phyloP scores from a whole-genome alignment of 805 yeast genomes.

The Saccharomyces paradoxus region DNA sequence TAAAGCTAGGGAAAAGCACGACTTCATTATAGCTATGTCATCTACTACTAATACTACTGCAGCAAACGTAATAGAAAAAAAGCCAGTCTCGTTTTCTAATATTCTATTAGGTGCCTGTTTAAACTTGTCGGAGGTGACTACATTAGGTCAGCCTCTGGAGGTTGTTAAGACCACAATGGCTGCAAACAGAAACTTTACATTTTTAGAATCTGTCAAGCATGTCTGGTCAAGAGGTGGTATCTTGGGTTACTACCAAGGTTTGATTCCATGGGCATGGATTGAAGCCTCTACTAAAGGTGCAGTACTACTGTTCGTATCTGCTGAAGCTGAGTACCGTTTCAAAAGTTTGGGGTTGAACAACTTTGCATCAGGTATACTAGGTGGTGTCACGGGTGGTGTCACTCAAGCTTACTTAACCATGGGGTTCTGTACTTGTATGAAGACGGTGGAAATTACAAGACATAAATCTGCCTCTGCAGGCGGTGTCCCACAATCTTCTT shows the following conservation, averaged over 20 bases:
- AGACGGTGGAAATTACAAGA: conserved; percentile 95
- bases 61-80: conserved; percentile 45
- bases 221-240: conserved; percentile 94
- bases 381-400: conserved; percentile 93
- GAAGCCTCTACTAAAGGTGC: conserved; percentile 99
- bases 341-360: conserved; percentile 56
- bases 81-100: conserved; percentile 81
- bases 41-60: background rate
- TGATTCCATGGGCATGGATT: conserved; percentile 99
- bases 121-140: conserved; percentile 85
- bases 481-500: conserved; percentile 62
- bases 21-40: background rate
- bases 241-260: conserved; percentile 89
- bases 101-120: conserved; percentile 89
- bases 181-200: conserved; percentile 71
- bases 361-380: conserved; percentile 83
- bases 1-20: background rate
- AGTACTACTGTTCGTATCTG: conserved; percentile 80
- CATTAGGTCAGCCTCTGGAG: conserved; percentile 95
- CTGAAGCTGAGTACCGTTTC: conserved; percentile 81
- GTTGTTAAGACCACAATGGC: conserved; percentile 97
- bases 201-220: conserved; percentile 57
- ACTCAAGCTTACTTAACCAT: conserved; percentile 93
- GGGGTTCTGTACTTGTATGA: conserved; percentile 99
- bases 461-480: conserved; percentile 68